phyloP scores from a whole-genome alignment of 2,329 filamentous ascomycete species.

The Pseudodiploospora longispora region DNA sequence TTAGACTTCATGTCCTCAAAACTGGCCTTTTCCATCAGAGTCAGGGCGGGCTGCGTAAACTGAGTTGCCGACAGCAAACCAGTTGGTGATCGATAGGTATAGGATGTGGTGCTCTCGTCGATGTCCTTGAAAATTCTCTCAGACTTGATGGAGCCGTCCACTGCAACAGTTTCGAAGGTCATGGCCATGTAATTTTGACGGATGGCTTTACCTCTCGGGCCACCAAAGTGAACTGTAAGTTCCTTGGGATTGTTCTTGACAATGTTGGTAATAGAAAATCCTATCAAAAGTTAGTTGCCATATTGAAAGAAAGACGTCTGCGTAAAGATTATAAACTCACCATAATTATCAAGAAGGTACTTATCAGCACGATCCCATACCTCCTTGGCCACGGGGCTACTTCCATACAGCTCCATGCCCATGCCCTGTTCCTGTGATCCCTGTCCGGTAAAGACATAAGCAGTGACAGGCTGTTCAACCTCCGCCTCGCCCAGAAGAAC shows the following conservation, averaged over 20 bases:
- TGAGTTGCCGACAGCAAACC: slow-evolving; percentile 94
- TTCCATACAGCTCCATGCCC: slow-evolving; percentile 98
- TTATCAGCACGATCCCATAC: slow-evolving; percentile 98
- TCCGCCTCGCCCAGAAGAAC: slow-evolving; percentile 92
- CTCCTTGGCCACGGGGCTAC: slow-evolving; percentile 87
- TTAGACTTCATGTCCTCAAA: slow-evolving; percentile 99
- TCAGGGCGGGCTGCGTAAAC: slow-evolving; percentile 95
- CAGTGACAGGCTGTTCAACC: slow-evolving; percentile 92
- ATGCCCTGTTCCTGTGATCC: slow-evolving; percentile 98
- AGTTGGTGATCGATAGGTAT: slow-evolving; percentile 93
- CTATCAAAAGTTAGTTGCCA: slow-evolving; percentile 28
- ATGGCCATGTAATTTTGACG: slow-evolving; percentile 99
- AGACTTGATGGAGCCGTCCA: slow-evolving; percentile 89
- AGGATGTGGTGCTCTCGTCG: slow-evolving; percentile 82
- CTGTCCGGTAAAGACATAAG: slow-evolving; percentile 97
- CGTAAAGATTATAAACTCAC: slow-evolving; percentile 40
- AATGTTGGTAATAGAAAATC: slow-evolving; percentile 96
- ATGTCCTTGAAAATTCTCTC: slow-evolving; percentile 99
- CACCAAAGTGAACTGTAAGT: slow-evolving; percentile 96
- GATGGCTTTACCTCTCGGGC: slow-evolving; percentile 91
- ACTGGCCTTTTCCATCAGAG: slow-evolving; percentile 98
- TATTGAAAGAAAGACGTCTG: not conserved
- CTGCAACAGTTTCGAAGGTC: slow-evolving; percentile 96
- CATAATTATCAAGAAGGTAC: slow-evolving; percentile 98
- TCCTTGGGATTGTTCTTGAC: slow-evolving; percentile 99